Evolutionary conservation across 768 basidiomycete species (phyloP).

Genomic region (Podaxis carcinomalis): DNA sequence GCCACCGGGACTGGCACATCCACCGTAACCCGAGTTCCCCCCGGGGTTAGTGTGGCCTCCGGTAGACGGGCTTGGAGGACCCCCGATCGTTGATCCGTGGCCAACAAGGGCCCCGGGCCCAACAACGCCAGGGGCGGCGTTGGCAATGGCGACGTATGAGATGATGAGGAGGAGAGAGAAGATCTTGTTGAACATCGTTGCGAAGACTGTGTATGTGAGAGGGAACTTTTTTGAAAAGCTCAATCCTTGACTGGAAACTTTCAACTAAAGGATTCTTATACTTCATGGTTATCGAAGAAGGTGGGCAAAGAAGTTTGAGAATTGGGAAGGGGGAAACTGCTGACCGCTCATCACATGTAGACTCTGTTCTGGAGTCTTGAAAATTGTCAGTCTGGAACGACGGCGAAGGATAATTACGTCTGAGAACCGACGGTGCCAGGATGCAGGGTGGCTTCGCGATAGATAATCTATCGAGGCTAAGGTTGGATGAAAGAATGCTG

Average conservation of each 20-base stretch:
- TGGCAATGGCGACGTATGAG: not conserved
- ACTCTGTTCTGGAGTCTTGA: not conserved
- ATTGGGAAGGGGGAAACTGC: not conserved
- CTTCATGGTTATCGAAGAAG: not conserved
- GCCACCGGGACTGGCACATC: too few relatives aligned
- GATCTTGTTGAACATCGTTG: slow-evolving; percentile 1
- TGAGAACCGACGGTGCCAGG: not conserved
- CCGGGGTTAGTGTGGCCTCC: not conserved
- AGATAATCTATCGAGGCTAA: not conserved
- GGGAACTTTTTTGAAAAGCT: not conserved
- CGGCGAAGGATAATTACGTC: not conserved
- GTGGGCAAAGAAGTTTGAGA: not conserved
- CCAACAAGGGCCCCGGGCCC: not conserved
- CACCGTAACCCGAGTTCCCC: not conserved
- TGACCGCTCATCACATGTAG: not conserved
- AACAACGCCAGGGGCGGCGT: not conserved
- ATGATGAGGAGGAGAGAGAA: not conserved
- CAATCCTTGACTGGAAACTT: not conserved
- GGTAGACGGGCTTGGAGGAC: not conserved
- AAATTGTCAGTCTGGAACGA: not conserved
- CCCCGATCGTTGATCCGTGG: not conserved
- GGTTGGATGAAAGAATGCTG: not conserved
- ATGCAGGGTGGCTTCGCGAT: not conserved
- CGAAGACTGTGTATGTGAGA: not conserved
- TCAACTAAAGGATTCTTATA: not conserved